Percentiles rank a stretch among this genome's conserved stretches.
phyloP scores from a whole-genome alignment of 805 yeast genomes.

The Sungouiozyma intestinalis region DNA sequence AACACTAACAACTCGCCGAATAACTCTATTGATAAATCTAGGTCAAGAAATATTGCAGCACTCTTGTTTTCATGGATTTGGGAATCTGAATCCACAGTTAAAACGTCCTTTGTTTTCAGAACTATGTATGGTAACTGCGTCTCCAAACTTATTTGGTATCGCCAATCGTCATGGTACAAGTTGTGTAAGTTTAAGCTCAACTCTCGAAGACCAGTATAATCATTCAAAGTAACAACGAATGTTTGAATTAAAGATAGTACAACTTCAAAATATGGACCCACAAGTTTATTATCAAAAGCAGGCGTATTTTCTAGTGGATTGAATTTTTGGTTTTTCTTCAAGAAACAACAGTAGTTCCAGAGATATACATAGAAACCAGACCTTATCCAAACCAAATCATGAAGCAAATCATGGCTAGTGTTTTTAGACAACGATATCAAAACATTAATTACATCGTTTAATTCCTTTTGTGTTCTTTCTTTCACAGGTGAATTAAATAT shows the following conservation, averaged over 20 bases:
- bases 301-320: conserved; percentile 8
- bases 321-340: conserved; percentile 23
- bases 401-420: conserved; percentile 28
- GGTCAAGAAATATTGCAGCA: conserved; percentile 30
- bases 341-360: conserved; percentile 31
- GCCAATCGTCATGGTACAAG: conserved; percentile 29
- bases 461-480: conserved; percentile 35
- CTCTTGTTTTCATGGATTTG: background rate
- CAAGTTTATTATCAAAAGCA: conserved; percentile 3
- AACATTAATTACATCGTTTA: conserved; percentile 58
- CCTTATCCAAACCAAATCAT: conserved; percentile 17
- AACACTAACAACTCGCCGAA: conserved; percentile 37
- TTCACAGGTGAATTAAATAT: conserved; percentile 27
- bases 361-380: conserved; percentile 22
- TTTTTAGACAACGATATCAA: conserved; percentile 50
- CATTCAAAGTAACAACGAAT: conserved; percentile 23
- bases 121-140: conserved; percentile 29
- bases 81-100: conserved; percentile 4
- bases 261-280: conserved; percentile 22
- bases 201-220: conserved; percentile 17
- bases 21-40: conserved; percentile 36
- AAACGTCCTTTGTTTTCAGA: conserved; percentile 2
- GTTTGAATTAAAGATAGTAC: conserved; percentile 27
- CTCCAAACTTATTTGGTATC: conserved; percentile 28
- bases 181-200: conserved; percentile 26